Conservation (phyloP, 2,329 filamentous ascomycete species). For the Fusarium sp. region DNA sequence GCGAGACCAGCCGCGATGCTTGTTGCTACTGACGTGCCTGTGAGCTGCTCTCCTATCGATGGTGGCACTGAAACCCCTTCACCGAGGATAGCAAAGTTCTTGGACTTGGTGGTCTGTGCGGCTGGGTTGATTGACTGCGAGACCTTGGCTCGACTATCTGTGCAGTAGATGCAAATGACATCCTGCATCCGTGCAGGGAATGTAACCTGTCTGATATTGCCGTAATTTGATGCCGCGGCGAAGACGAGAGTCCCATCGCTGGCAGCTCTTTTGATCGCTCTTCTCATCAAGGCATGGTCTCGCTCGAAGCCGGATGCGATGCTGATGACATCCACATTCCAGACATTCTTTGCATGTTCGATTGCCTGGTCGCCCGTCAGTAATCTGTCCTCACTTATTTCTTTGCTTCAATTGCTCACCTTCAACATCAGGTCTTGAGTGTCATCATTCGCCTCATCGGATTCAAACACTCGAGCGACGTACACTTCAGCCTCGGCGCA, state of each 20-base stretch:
- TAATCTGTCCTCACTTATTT: no score
- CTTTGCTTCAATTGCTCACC: background rate
- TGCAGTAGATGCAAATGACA: slow-evolving; percentile 23
- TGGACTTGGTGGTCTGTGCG: slow-evolving; percentile 1
- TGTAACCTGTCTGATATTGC: slow-evolving; percentile 17
- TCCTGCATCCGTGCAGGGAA: slow-evolving; percentile 25
- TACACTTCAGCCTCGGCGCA: slow-evolving; percentile 16
- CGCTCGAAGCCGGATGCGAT: slow-evolving; percentile 24
- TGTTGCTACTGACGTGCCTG: slow-evolving; percentile 15
- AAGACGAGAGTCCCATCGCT: slow-evolving; percentile 10
- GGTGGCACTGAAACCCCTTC: slow-evolving; percentile 7
- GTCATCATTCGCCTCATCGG: slow-evolving; percentile 6
- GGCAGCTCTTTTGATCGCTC: slow-evolving; percentile 9
- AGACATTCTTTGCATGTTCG: slow-evolving; percentile 7
- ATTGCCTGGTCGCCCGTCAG: background rate
- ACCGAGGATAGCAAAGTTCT: slow-evolving; percentile 29
- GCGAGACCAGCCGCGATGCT: slow-evolving; percentile 18
- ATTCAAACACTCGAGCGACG: slow-evolving; percentile 15
- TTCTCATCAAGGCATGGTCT: slow-evolving; percentile 1
- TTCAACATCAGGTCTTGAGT: slow-evolving; percentile 20
- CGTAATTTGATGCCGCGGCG: slow-evolving; percentile 27
- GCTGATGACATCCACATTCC: slow-evolving; percentile 23
- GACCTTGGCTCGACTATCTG: slow-evolving; percentile 8
- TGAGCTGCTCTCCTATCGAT: background rate
- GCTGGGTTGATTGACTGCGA: slow-evolving; percentile 20